A percentile compares a stretch with the other conserved stretches of the same genome.
Conservation (phyloP, 148 eudicot genomes). For the Agrostemma githago region DNA sequence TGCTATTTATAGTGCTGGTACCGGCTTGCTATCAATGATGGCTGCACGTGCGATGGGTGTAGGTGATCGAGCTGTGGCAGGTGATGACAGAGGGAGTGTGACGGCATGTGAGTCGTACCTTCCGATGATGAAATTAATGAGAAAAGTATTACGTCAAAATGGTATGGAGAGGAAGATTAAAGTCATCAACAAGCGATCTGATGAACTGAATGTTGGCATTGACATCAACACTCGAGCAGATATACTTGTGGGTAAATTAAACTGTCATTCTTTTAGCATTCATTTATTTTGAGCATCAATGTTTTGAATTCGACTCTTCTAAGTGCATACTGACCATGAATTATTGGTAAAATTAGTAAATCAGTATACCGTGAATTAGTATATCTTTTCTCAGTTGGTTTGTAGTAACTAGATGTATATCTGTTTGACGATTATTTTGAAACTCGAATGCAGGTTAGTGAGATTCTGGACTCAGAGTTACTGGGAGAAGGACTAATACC, state of each 20-base stretch:
- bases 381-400: background rate
- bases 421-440: background rate
- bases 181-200: slow-evolving; percentile 79
- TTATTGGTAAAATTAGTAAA: too few species aligned
- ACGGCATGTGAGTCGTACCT: slow-evolving; percentile 91
- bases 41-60: slow-evolving; percentile 70
- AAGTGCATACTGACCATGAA: background rate
- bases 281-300: background rate
- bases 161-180: slow-evolving; percentile 55
- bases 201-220: slow-evolving; percentile 65
- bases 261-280: background rate
- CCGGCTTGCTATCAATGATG: slow-evolving; percentile 95
- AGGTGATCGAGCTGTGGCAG: slow-evolving; percentile 24
- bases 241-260: slow-evolving; percentile 57
- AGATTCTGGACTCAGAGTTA: slow-evolving; percentile 91
- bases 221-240: slow-evolving; percentile 71
- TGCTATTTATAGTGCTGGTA: slow-evolving; percentile 61
- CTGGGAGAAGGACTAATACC: slow-evolving; percentile 92
- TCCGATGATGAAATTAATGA: slow-evolving; percentile 88
- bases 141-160: slow-evolving; percentile 63
- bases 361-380: too few species aligned
- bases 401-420: slow-evolving; percentile 6
- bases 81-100: slow-evolving; percentile 45
- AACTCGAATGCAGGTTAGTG: slow-evolving; percentile 61
- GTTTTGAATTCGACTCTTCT: background rate